Conservation (phyloP, 169 alveolate genomes). For the Eimeria tenella region DNA sequence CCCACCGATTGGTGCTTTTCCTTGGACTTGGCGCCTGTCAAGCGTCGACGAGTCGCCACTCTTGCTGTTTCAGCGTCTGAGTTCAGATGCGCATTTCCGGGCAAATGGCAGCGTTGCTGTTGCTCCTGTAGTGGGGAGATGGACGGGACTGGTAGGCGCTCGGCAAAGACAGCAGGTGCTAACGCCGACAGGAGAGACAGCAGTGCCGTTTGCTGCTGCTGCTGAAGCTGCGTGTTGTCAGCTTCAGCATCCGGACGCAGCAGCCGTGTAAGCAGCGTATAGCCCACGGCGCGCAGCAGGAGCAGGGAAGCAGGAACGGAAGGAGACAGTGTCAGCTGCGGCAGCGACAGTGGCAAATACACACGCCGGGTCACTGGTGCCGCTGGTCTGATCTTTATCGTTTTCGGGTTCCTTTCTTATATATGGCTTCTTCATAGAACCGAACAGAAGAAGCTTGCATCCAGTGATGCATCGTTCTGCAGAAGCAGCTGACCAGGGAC, state of each 20-base stretch:
- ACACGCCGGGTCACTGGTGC: background rate
- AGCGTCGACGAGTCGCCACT: background rate
- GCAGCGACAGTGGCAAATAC: background rate
- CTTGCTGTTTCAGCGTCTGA: background rate
- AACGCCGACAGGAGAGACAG: slow-evolving; percentile 53
- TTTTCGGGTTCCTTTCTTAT: too few species aligned
- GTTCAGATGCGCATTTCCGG: background rate
- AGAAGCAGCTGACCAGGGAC: background rate
- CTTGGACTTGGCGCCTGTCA: background rate
- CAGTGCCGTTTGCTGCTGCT: slow-evolving; percentile 60
- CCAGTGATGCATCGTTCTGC: too few species aligned
- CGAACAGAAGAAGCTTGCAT: background rate
- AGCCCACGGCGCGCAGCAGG: slow-evolving; percentile 50
- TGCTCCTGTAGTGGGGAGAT: slow-evolving; percentile 19
- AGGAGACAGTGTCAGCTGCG: slow-evolving; percentile 64
- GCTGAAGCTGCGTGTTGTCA: slow-evolving; percentile 38
- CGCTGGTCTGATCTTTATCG: background rate
- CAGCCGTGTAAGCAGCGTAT: slow-evolving; percentile 44
- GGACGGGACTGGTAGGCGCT: slow-evolving; percentile 44
- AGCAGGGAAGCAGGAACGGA: slow-evolving; percentile 60
- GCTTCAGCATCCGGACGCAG: slow-evolving; percentile 54
- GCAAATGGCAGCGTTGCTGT: slow-evolving; percentile 16
- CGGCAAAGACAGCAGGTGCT: slow-evolving; percentile 72
- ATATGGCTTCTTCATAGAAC: too few species aligned
- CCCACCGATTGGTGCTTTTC: background rate